Evolutionary conservation across 1,139 yeast species (phyloP), one percentile per base, ranked within the genome.

Genomic region (Candida tetrigidarum): DNA sequence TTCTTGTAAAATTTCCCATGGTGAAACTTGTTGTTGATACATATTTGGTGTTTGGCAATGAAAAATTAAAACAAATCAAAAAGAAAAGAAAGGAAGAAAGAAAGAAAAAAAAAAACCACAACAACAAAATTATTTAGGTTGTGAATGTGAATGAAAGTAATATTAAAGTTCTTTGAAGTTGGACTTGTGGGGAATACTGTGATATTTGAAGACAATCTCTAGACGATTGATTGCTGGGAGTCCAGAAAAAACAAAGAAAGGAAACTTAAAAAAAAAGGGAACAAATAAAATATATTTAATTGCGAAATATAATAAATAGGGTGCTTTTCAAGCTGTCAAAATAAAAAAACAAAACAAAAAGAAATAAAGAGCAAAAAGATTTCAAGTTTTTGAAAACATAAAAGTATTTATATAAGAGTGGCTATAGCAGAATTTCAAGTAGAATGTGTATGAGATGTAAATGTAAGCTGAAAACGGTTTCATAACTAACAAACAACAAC

Each of bases 1-100:
- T 44, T 74, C 71, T 55, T 78, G 82, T 28, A 66, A 60, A 25
- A 60, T 54, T 20, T 71, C 69, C 82, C 82, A 78, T 3, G 41
- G 36, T 15, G 43, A 40, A 15, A 33, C 38, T 28, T 40, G 38
- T 26, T 33, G 32, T 5, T 33, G 28, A 28, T 32, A 27, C 43
- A 40, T 40, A 23, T 5, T 18, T 32, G 16, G 12, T 28, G 32
- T 28, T 8, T 6, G 18, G 15, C 10, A 12, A 9, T 28, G 15
- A 4, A 15, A 14, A 30, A 10, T 5, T 10, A 30, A 30, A 8
- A 10, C 11, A 9, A 30, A 9, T 9, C 9, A 9, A 15, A 16
- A 30, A 10, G n/a, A 16, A 7, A 30, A 27, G 14, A 14, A 3
- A 9, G 26, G 3, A 23, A 22, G 5, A 6, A 22, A 22, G 5